Conservation (phyloP, 208 protist genomes). For the Zelonia costaricensis region DNA sequence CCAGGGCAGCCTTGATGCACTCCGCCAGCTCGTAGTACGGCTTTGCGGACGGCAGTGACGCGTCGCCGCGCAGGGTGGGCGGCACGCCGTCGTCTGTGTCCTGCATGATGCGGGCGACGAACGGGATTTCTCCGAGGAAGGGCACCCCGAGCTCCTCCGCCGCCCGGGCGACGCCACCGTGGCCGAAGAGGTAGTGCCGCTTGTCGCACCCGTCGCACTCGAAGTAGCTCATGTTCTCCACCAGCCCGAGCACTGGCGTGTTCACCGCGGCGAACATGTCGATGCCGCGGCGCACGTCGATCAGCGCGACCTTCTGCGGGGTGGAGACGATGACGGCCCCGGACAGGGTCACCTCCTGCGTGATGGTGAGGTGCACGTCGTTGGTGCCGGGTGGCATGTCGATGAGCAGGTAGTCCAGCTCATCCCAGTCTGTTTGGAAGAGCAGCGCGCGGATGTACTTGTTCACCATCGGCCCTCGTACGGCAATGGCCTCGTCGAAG, state of each 20-base stretch:
- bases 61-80: conserved; percentile 85
- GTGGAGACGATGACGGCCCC: conserved; percentile 97
- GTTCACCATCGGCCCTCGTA: conserved; percentile 92
- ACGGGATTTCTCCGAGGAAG: conserved; percentile 94
- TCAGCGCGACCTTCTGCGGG: conserved; percentile 94
- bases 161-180: conserved; percentile 82
- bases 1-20: conserved; percentile 42
- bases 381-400: conserved; percentile 94
- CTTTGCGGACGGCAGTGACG: conserved; percentile 55
- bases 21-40: conserved; percentile 84
- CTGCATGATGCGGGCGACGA: conserved; percentile 89
- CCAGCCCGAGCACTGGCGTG: conserved; percentile 94
- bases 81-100: conserved; percentile 92
- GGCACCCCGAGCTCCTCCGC: conserved; percentile 89
- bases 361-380: conserved; percentile 93
- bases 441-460: conserved; percentile 90
- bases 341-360: conserved; percentile 82
- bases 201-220: conserved; percentile 91
- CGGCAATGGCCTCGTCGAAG: conserved; percentile 88
- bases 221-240: conserved; percentile 99
- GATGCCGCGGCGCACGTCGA: conserved; percentile 89
- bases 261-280: conserved; percentile 97
- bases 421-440: conserved; percentile 90
- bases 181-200: conserved; percentile 93
- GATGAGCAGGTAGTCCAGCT: conserved; percentile 92